These are phyloP conservation scores for Pythium pyrilobum DNA, from an alignment of 352 stramenopile genomes.

Conservation along the genomic window DNA sequence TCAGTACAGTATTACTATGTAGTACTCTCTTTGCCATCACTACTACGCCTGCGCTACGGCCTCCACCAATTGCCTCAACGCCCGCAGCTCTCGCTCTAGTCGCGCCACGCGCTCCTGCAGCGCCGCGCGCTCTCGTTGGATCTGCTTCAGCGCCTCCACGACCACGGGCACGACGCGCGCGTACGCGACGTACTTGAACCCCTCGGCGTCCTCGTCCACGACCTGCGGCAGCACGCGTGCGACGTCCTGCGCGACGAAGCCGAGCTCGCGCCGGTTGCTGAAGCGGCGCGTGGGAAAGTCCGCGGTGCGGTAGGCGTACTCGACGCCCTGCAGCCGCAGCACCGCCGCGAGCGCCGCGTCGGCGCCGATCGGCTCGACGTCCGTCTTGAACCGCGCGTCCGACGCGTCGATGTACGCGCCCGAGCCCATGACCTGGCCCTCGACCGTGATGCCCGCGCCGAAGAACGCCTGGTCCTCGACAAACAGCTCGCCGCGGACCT, in stretches of 20 bases:
- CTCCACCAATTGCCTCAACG: neutral
- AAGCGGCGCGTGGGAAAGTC: constrained; percentile 48
- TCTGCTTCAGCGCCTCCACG: constrained; percentile 69
- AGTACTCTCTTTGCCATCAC: no score
- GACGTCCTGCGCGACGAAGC: constrained; percentile 88
- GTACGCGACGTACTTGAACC: constrained; percentile 89
- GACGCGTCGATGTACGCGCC: constrained; percentile 90
- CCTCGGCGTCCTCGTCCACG: constrained; percentile 52
- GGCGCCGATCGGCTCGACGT: constrained; percentile 48
- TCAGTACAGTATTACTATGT: neutral
- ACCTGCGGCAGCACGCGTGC: constrained; percentile 77
- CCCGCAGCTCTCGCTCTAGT: neutral
- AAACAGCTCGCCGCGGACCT: constrained; percentile 78
- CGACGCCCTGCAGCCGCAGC: constrained; percentile 50
- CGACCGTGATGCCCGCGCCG: constrained; percentile 77
- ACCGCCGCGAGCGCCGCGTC: constrained; percentile 7
- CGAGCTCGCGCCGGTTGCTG: constrained; percentile 43
- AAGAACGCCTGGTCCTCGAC: constrained; percentile 82
- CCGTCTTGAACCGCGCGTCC: constrained; percentile 82
- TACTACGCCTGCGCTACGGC: neutral
- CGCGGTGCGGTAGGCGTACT: constrained; percentile 45
- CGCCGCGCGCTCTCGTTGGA: constrained; percentile 8
- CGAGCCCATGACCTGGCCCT: constrained; percentile 87
- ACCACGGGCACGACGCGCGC: constrained; percentile 69
- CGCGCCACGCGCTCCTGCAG: neutral